Evolutionary conservation across 2,329 filamentous ascomycete genomes (phyloP).

Genomic region (Pseudopithomyces chartarum): DNA sequence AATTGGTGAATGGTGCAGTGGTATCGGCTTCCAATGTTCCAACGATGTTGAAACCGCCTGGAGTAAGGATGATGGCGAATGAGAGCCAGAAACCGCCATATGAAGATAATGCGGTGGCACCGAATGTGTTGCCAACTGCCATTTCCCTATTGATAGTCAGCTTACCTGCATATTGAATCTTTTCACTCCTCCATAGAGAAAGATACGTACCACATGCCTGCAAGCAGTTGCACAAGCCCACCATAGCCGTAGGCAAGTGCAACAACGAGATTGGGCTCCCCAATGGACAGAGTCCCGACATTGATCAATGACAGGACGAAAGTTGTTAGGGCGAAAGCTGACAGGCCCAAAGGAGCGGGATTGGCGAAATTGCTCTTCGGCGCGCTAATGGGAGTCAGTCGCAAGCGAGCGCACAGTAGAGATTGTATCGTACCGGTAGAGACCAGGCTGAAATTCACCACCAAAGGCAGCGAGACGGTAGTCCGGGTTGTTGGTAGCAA

Average conservation of each 20-base stretch:
- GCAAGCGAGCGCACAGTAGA: neutral
- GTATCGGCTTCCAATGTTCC: slow-evolving; percentile 42
- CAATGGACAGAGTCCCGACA: slow-evolving; percentile 49
- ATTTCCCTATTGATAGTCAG: slow-evolving; percentile 49
- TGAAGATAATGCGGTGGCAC: slow-evolving; percentile 64
- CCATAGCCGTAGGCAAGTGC: slow-evolving; percentile 56
- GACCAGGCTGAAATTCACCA: slow-evolving; percentile 59
- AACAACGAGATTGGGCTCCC: slow-evolving; percentile 53
- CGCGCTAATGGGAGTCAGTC: slow-evolving; percentile 16
- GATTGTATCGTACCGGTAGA: slow-evolving; percentile 43
- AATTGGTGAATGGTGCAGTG: slow-evolving; percentile 53
- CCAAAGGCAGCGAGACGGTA: slow-evolving; percentile 54
- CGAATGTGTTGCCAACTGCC: slow-evolving; percentile 66
- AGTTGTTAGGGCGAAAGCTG: slow-evolving; percentile 69
- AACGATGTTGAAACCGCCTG: slow-evolving; percentile 58
- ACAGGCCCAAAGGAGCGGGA: slow-evolving; percentile 64
- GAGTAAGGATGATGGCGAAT: slow-evolving; percentile 62
- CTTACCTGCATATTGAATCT: neutral
- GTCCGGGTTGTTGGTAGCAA: slow-evolving; percentile 55
- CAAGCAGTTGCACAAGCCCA: slow-evolving; percentile 57
- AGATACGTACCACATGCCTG: slow-evolving; percentile 60
- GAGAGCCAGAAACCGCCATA: slow-evolving; percentile 68
- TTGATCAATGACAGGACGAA: slow-evolving; percentile 63
- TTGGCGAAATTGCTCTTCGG: slow-evolving; percentile 59
- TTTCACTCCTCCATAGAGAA: neutral